Percentiles rank a stretch among this genome's conserved stretches.
Conservation (phyloP, 768 basidiomycete species). For the Calocybe cyanea region DNA sequence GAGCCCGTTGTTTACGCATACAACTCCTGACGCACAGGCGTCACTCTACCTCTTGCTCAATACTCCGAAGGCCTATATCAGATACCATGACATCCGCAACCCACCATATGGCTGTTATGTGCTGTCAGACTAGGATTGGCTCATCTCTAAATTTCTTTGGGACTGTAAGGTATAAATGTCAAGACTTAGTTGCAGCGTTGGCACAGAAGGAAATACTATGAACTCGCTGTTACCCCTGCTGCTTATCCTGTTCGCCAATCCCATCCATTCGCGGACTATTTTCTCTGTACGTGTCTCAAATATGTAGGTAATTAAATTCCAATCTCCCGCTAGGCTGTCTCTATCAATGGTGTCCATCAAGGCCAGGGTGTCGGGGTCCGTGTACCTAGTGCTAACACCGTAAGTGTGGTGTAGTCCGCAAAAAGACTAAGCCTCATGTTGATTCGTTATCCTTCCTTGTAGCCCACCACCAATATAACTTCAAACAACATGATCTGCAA, state of each 20-base stretch:
- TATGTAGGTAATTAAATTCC: neutral
- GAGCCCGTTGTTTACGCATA: too few species aligned
- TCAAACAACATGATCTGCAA: slow-evolving; percentile 42
- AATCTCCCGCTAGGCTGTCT: slow-evolving; percentile 26
- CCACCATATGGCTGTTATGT: neutral
- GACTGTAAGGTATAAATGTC: neutral
- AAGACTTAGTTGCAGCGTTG: neutral
- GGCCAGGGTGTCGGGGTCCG: slow-evolving; percentile 42
- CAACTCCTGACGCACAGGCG: too few species aligned
- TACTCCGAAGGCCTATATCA: neutral
- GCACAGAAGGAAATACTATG: neutral
- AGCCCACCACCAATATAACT: slow-evolving; percentile 44
- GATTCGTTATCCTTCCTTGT: slow-evolving; percentile 10
- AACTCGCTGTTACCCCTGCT: neutral
- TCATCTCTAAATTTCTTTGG: neutral
- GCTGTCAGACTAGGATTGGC: neutral
- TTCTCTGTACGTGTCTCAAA: slow-evolving; percentile 32
- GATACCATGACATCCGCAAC: neutral
- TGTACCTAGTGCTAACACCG: slow-evolving; percentile 34
- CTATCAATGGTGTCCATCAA: slow-evolving; percentile 45
- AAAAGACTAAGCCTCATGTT: neutral
- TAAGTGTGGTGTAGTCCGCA: slow-evolving; percentile 11
- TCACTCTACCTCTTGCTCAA: too few species aligned
- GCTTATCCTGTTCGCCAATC: slow-evolving; percentile 10
- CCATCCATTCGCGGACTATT: slow-evolving; percentile 36